Percentiles rank a stretch among this genome's conserved stretches.
Conservation (phyloP, 345 rosid species). For the Geranium brycei region DNA sequence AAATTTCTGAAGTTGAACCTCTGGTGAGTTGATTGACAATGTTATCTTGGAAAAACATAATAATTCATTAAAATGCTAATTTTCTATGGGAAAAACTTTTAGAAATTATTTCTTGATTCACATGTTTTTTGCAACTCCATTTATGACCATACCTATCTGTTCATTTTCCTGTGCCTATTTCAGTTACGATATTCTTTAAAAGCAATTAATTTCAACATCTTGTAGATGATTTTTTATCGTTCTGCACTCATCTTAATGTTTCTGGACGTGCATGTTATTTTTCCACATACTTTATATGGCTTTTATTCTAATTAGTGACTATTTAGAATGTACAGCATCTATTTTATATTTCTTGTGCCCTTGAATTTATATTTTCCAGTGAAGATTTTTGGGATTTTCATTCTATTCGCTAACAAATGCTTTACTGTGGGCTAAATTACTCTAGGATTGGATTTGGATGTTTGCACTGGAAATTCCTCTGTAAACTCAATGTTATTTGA, state of each 20-base stretch:
- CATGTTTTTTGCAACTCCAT: neutral
- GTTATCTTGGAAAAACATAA: neutral
- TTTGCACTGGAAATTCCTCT: neutral
- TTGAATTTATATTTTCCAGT: neutral
- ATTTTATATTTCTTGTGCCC: neutral
- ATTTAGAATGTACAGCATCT: neutral
- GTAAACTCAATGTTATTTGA: neutral
- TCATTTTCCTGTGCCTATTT: neutral
- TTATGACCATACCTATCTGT: neutral
- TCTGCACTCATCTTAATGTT: neutral
- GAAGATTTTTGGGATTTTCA: neutral
- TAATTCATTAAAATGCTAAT: neutral
- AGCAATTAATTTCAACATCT: too few species aligned
- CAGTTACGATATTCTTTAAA: too few species aligned
- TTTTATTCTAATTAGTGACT: neutral
- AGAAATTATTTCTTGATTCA: neutral
- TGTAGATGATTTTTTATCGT: neutral
- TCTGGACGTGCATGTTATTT: neutral
- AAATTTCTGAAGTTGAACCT: constrained; percentile 81
- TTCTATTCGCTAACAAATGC: too few species aligned
- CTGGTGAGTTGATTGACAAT: constrained; percentile 41
- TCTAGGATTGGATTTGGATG: neutral
- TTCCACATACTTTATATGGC: neutral
- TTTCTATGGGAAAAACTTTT: neutral
- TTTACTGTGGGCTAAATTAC: too few species aligned